Conservation (phyloP, 805 yeast genomes). For the Yamadazyma sp. region DNA sequence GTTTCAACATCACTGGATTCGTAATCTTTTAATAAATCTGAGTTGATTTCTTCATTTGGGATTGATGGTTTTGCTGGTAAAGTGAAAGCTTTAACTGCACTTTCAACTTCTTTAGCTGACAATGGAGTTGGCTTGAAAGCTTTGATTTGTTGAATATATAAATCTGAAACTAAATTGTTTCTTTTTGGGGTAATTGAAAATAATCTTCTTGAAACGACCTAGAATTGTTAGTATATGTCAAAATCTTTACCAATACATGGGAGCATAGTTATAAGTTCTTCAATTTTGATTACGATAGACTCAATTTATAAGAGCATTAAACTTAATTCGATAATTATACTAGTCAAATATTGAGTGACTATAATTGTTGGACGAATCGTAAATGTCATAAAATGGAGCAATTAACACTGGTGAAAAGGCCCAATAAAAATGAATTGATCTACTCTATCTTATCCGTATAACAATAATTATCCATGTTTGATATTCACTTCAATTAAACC, state of each 20-base stretch:
- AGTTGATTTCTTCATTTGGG: slow-evolving; percentile 70
- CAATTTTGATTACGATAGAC: too few relatives aligned
- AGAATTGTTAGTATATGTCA: slow-evolving; percentile 6
- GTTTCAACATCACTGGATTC: slow-evolving; percentile 65
- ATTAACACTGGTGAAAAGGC: too few relatives aligned
- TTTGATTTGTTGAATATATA: slow-evolving; percentile 83
- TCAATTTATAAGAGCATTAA: too few relatives aligned
- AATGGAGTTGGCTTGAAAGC: slow-evolving; percentile 82
- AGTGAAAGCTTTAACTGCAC: slow-evolving; percentile 78
- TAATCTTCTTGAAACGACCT: slow-evolving; percentile 31
- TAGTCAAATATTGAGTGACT: too few relatives aligned
- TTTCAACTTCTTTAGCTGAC: slow-evolving; percentile 70
- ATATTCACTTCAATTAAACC: too few relatives aligned
- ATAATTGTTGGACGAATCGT: too few relatives aligned
- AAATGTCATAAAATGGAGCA: too few relatives aligned
- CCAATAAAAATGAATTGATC: too few relatives aligned
- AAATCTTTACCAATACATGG: neutral
- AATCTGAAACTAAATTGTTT: slow-evolving; percentile 70
- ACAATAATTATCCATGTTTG: too few relatives aligned
- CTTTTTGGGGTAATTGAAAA: slow-evolving; percentile 42
- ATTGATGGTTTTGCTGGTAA: slow-evolving; percentile 74
- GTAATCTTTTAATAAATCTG: slow-evolving; percentile 67
- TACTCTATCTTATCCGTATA: too few relatives aligned
- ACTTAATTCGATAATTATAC: too few relatives aligned
- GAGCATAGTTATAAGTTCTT: too few relatives aligned